These are phyloP conservation scores for Cyberlindnera euphorbiiphila DNA, from an alignment of 805 yeast genomes.

Conservation along the genomic window DNA sequence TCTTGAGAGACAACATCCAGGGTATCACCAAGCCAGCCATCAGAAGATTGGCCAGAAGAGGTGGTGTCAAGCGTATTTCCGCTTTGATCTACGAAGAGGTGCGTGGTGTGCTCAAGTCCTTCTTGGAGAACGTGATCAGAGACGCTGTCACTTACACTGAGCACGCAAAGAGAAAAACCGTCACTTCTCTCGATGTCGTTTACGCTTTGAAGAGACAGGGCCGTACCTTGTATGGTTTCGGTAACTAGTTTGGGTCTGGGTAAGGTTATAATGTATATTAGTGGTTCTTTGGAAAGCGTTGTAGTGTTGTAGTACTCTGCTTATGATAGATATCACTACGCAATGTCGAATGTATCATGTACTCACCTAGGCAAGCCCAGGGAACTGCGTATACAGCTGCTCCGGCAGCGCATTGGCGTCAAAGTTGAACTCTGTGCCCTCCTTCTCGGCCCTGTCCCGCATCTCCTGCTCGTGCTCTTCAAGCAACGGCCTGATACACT, in stretches of 20 bases:
- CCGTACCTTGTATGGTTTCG: constrained; percentile 99
- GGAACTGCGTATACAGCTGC: constrained; percentile 24
- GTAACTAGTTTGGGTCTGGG: constrained; percentile 64
- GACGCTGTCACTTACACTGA: constrained; percentile 99
- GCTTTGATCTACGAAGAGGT: constrained; percentile 99
- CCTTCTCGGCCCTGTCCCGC: constrained; percentile 18
- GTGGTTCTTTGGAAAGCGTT: constrained; percentile 1
- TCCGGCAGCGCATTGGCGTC: constrained; percentile 15
- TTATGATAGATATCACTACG: neutral
- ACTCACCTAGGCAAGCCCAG: too few species aligned
- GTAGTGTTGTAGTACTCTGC: neutral
- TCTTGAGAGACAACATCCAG: constrained; percentile 98
- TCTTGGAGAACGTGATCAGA: constrained; percentile 96
- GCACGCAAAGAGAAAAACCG: constrained; percentile 99
- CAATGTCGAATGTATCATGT: too few species aligned
- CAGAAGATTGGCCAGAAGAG: constrained; percentile 99
- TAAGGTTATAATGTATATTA: constrained; percentile 12
- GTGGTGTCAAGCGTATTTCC: constrained; percentile 99
- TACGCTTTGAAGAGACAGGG: constrained; percentile 99
- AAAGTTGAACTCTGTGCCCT: constrained; percentile 8
- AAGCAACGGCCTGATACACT: constrained; percentile 63
- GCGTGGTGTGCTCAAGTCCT: constrained; percentile 92
- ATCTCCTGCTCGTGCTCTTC: constrained; percentile 45
- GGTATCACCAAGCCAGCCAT: constrained; percentile 99
- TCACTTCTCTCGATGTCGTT: constrained; percentile 96